Evolutionary conservation across 768 basidiomycete genomes (phyloP).

Genomic region (Leccinum longicurvipes): DNA sequence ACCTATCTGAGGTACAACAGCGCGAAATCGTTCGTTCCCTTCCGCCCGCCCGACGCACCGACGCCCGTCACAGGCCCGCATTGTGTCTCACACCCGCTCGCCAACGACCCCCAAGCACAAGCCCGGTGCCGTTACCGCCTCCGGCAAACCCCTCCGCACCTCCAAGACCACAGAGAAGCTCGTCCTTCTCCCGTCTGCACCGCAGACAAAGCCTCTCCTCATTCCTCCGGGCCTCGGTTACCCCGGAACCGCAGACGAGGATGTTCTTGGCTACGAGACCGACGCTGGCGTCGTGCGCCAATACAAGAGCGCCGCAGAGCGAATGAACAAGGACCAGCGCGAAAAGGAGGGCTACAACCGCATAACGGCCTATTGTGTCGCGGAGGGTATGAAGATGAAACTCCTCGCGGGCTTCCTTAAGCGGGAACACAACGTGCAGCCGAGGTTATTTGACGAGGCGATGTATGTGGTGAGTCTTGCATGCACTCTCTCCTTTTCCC

Average conservation of each 20-base stretch:
- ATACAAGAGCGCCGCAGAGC: constrained; percentile 80
- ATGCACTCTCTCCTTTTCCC: background rate
- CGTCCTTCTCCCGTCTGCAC: constrained; percentile 84
- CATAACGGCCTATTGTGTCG: constrained; percentile 87
- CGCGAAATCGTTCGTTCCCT: too few relatives aligned
- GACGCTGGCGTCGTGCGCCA: constrained; percentile 62
- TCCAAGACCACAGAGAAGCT: constrained; percentile 92
- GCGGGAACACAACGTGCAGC: constrained; percentile 87
- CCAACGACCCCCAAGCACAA: constrained; percentile 18
- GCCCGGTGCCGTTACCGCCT: constrained; percentile 14
- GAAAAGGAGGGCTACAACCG: constrained; percentile 77
- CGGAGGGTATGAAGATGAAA: constrained; percentile 84
- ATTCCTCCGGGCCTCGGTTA: constrained; percentile 15
- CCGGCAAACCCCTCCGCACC: constrained; percentile 63
- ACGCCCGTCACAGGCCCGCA: constrained; percentile 22
- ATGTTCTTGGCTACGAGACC: constrained; percentile 60
- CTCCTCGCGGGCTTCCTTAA: constrained; percentile 81
- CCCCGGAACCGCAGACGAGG: constrained; percentile 37
- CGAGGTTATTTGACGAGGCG: constrained; percentile 89
- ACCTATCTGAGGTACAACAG: too few relatives aligned
- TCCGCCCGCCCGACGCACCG: constrained; percentile 20
- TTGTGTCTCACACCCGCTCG: constrained; percentile 15
- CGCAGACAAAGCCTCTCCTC: constrained; percentile 74
- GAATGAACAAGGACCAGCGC: constrained; percentile 84
- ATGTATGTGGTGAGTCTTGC: constrained; percentile 73